Conservation (phyloP, 306 rosid species). For the Alnus rubra region DNA sequence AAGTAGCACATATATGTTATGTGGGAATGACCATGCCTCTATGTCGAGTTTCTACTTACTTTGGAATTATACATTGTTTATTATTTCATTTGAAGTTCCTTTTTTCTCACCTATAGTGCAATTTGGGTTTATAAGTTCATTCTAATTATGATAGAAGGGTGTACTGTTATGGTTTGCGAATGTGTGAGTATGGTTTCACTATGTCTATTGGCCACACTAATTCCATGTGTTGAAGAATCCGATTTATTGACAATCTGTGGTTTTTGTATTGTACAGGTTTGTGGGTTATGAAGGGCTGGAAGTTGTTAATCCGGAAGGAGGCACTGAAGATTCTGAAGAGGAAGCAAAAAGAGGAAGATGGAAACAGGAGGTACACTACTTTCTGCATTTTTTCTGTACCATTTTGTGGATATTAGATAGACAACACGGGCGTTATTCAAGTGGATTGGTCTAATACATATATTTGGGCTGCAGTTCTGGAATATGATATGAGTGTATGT, state of each 20-base stretch:
- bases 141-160: not conserved
- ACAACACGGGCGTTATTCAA: not conserved
- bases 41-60: not conserved
- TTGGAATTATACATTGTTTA: not conserved
- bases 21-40: not conserved
- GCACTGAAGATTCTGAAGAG: constrained; percentile 91
- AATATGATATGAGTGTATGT: not conserved
- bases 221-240: constrained; percentile 19
- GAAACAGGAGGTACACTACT: constrained; percentile 73
- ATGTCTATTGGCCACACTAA: not conserved
- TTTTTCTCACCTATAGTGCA: not conserved
- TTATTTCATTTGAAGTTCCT: not conserved
- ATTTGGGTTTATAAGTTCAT: not conserved
- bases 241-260: constrained; percentile 1
- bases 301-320: constrained; percentile 95
- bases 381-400: not conserved
- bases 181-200: not conserved
- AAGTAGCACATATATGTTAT: not conserved
- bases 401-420: not conserved
- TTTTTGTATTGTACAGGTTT: constrained; percentile 29
- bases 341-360: constrained; percentile 94
- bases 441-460: not conserved
- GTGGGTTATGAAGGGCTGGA: constrained; percentile 79
- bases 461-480: not conserved
- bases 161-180: not conserved